A percentile compares a stretch with the other conserved stretches of the same genome.
These are phyloP conservation scores for Ustilago hordei DNA, from an alignment of 1,284 basidiomycete species.

Conservation along the genomic window DNA sequence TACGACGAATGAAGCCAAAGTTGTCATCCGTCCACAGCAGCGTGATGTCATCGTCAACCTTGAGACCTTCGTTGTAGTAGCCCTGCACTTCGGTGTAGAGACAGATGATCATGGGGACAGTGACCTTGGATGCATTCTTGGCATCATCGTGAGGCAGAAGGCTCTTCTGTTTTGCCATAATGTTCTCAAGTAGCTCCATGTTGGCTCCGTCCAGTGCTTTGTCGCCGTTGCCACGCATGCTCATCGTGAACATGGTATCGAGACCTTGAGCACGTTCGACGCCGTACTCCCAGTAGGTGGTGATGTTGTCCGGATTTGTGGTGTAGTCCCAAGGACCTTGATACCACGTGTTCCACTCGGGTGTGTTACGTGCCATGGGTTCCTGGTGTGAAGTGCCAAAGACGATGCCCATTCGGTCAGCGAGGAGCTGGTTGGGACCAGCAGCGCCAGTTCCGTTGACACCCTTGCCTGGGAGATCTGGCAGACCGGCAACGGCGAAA, in stretches of 20 bases:
- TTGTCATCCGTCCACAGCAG: slow-evolving; percentile 72
- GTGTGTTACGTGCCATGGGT: slow-evolving; percentile 69
- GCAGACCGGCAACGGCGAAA: slow-evolving; percentile 77
- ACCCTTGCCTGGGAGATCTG: slow-evolving; percentile 20
- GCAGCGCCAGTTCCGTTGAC: slow-evolving; percentile 25
- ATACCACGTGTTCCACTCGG: slow-evolving; percentile 75
- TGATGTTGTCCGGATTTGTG: slow-evolving; percentile 74
- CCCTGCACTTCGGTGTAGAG: slow-evolving; percentile 77
- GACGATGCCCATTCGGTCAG: slow-evolving; percentile 78
- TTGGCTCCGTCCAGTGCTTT: slow-evolving; percentile 32
- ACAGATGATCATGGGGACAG: slow-evolving; percentile 76
- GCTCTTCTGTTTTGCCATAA: slow-evolving; percentile 76
- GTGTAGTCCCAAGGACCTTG: slow-evolving; percentile 77
- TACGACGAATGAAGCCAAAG: slow-evolving; percentile 66
- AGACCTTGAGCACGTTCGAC: slow-evolving; percentile 74
- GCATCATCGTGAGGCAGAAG: slow-evolving; percentile 71
- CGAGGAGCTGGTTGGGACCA: slow-evolving; percentile 75
- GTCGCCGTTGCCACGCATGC: slow-evolving; percentile 78
- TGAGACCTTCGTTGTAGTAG: slow-evolving; percentile 77
- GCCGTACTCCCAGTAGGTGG: slow-evolving; percentile 76
- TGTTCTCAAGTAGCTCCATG: slow-evolving; percentile 55
- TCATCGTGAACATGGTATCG: slow-evolving; percentile 77
- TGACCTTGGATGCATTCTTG: slow-evolving; percentile 73
- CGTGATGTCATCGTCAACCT: slow-evolving; percentile 58
- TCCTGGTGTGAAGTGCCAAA: slow-evolving; percentile 74